These are phyloP conservation scores for Thalia dealbata DNA, from an alignment of 176 grass and related monocot species.

Conservation along the genomic window DNA sequence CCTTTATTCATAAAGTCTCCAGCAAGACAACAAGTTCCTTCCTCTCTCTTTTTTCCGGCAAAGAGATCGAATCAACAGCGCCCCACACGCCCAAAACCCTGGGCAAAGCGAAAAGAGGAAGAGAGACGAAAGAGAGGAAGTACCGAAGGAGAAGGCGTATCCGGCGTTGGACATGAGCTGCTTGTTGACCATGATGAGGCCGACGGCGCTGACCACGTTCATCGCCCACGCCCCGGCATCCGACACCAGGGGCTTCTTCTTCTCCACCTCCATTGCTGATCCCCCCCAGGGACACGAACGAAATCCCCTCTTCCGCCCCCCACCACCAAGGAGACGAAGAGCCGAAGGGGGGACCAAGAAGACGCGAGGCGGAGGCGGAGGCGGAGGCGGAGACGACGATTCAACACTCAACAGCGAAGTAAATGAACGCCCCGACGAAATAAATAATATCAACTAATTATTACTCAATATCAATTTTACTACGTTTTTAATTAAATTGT, in stretches of 20 bases:
- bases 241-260: slow-evolving; percentile 70
- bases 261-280: slow-evolving; percentile 22
- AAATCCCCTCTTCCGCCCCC: neutral
- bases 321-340: neutral
- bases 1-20: neutral
- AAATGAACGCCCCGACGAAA: neutral
- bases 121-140: slow-evolving; percentile 7
- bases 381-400: neutral
- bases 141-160: slow-evolving; percentile 90
- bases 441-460: too few relatives aligned
- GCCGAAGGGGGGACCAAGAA: neutral
- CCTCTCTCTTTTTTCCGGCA: neutral
- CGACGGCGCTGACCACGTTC: slow-evolving; percentile 98
- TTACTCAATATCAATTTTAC: too few relatives aligned
- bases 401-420: neutral
- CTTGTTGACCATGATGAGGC: slow-evolving; percentile 96
- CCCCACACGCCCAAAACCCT: too few relatives aligned
- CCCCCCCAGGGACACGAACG: too few relatives aligned
- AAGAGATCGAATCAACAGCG: neutral
- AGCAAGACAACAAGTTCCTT: neutral
- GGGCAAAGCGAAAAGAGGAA: neutral
- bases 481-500: too few relatives aligned
- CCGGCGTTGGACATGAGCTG: slow-evolving; percentile 86
- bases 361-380: neutral
- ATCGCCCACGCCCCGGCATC: slow-evolving; percentile 81